A percentile compares a stretch with the other conserved stretches of the same genome.
Evolutionary conservation across 805 yeast species (phyloP).

Genomic region (Kluyveromyces dobzhanskii): DNA sequence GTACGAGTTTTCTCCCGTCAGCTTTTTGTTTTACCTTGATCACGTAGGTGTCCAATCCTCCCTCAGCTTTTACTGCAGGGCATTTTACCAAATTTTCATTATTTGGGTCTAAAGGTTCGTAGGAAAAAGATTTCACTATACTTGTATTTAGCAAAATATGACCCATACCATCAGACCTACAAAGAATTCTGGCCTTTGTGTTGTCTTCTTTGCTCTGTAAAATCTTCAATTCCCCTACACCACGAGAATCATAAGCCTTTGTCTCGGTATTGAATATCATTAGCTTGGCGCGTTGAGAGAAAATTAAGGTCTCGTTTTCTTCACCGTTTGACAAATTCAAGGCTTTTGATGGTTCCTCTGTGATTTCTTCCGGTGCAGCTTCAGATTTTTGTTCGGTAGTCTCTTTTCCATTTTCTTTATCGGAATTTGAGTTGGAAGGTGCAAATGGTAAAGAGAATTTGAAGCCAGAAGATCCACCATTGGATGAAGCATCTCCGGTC

Average conservation of each 20-base stretch:
- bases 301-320: slow-evolving; percentile 62
- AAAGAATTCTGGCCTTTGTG: slow-evolving; percentile 55
- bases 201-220: slow-evolving; percentile 50
- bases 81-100: slow-evolving; percentile 60
- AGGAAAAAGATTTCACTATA: slow-evolving; percentile 50
- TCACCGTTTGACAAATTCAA: slow-evolving; percentile 61
- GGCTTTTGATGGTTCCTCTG: slow-evolving; percentile 42
- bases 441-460: slow-evolving; percentile 28
- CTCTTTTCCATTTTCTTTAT: slow-evolving; percentile 14
- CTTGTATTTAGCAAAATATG: slow-evolving; percentile 65
- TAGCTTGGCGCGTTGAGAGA: slow-evolving; percentile 63
- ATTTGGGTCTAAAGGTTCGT: slow-evolving; percentile 44
- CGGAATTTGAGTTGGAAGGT: slow-evolving; percentile 8
- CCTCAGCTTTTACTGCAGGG: slow-evolving; percentile 51
- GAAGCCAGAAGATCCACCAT: slow-evolving; percentile 27
- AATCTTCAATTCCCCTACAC: slow-evolving; percentile 77
- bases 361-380: slow-evolving; percentile 37
- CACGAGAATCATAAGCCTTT: slow-evolving; percentile 50
- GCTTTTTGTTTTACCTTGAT: slow-evolving; percentile 55
- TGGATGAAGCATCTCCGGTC: slow-evolving; percentile 5
- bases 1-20: slow-evolving; percentile 28
- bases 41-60: slow-evolving; percentile 57
- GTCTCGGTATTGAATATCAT: slow-evolving; percentile 49
- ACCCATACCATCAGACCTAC: slow-evolving; percentile 85
- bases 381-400: slow-evolving; percentile 34